Percentiles rank a stretch among this genome's conserved stretches.
Evolutionary conservation across 371 early-diverging fungal genomes (phyloP).

Genomic region (Chytridium lagenaria): DNA sequence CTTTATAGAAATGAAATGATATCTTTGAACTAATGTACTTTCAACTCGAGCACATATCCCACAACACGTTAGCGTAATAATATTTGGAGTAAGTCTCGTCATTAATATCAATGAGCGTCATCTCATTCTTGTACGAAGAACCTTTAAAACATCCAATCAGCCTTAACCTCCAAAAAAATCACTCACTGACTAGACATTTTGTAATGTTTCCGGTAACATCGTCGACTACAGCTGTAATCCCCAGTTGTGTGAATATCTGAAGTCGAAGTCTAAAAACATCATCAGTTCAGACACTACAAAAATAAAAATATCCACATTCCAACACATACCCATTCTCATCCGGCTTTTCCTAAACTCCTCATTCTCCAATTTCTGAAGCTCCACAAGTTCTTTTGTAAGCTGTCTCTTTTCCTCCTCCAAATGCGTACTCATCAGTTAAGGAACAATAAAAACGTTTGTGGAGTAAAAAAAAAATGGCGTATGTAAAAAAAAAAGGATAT

Average conservation of each 20-base stretch:
- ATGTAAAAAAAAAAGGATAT: conserved; percentile 16
- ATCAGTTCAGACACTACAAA: background rate
- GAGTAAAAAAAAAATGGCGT: background rate
- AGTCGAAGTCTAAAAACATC: background rate
- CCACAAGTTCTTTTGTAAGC: background rate
- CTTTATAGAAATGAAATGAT: too few species aligned
- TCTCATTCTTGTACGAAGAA: background rate
- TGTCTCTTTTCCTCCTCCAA: background rate
- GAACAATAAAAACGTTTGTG: background rate
- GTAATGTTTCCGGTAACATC: background rate
- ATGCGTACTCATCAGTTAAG: background rate
- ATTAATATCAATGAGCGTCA: background rate
- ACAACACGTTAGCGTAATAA: background rate
- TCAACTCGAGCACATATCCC: background rate
- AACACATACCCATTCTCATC: background rate
- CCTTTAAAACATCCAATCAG: background rate
- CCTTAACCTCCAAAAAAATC: background rate
- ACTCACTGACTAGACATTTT: background rate
- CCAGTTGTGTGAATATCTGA: background rate
- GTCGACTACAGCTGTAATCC: background rate
- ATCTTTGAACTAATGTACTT: background rate
- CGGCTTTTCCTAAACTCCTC: background rate
- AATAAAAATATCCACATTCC: too few species aligned
- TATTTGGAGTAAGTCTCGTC: background rate
- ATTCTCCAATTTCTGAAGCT: background rate